Evolutionary conservation across 495 filamentous ascomycete genomes (phyloP), one percentile per base, ranked within the genome.

Genomic region (Penicillium fimorum): DNA sequence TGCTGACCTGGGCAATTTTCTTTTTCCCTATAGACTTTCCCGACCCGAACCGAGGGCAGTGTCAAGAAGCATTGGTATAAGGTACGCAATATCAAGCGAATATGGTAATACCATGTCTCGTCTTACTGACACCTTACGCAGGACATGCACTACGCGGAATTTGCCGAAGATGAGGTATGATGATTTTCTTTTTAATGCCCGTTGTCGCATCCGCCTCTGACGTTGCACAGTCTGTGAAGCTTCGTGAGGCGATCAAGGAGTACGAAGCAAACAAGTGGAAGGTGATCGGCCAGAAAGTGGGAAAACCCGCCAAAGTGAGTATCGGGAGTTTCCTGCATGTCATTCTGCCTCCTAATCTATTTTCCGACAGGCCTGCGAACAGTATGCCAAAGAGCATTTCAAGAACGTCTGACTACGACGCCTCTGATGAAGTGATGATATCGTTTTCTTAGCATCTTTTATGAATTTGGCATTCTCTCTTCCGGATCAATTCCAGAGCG

Each of bases 61-160:
- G 94, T 98, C 11, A 98, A 98, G 81, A 98, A 98, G 76, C 94
- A 98, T 71, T 98, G 94, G 94, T 98, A 98, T 70, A 98, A 98
- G 82, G 92, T 92, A 79, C 50, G 49, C 33, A 49, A 49, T 41
- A 49, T 59, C 47, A 47, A 62, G 55, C n/a, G 9, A 55, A 42
- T 56, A 25, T 5, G 40, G 18, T 50, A 32, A 38, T 32, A 43
- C 48, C n/a, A n/a, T 20, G 32, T 47, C 47, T 12, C 5, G 38
- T 50, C 20, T 56, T 63, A 50, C 67, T 77, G 46, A 80, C 53
- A 55, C 24, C 44, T 22, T 48, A 43, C 48, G 37, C 61, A 86
- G 92, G 94, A 97, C 65, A 98, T 98, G 94, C 94, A 98, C 66
- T 97, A 98, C 71, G 94, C 94, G 51, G 94, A 98, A 68, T 98